Conservation (phyloP, 2,329 filamentous ascomycete genomes). For the Periconia digitata region DNA sequence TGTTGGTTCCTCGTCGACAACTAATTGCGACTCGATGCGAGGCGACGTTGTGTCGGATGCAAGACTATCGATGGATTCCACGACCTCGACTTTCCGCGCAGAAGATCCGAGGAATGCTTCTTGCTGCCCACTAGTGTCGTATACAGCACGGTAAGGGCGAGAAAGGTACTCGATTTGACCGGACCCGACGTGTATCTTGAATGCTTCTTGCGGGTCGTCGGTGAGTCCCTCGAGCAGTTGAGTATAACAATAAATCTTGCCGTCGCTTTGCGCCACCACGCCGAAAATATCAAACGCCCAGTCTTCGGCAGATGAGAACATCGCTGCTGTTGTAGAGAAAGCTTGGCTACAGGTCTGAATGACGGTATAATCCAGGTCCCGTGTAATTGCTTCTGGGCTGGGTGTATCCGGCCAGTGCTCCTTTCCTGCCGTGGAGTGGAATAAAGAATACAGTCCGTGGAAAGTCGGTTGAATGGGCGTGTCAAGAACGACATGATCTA, state of each 20-base stretch:
- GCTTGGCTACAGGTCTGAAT: background rate
- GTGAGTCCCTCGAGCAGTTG: slow-evolving; percentile 3
- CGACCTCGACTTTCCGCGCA: background rate
- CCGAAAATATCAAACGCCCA: background rate
- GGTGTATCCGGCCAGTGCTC: too few species aligned
- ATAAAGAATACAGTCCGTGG: background rate
- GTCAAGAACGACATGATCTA: background rate
- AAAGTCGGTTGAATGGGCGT: background rate
- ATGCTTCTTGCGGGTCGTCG: background rate
- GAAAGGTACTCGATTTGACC: slow-evolving; percentile 3
- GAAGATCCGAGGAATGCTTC: background rate
- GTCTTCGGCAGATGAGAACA: background rate
- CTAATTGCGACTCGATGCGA: background rate
- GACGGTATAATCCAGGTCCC: too few species aligned
- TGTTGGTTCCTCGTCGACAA: background rate
- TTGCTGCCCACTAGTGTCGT: background rate
- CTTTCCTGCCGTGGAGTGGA: background rate
- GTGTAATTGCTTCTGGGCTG: too few species aligned
- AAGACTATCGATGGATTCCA: background rate
- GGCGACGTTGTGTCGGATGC: background rate
- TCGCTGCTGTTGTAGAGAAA: background rate
- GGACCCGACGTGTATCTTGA: slow-evolving; percentile 4
- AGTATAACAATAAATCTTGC: slow-evolving; percentile 5
- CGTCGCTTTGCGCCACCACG: slow-evolving; percentile 2
- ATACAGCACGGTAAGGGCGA: background rate